Evolutionary conservation across 2,329 filamentous ascomycete species (phyloP), one percentile per base, ranked within the genome.

Genomic region (Calonectria montana): DNA sequence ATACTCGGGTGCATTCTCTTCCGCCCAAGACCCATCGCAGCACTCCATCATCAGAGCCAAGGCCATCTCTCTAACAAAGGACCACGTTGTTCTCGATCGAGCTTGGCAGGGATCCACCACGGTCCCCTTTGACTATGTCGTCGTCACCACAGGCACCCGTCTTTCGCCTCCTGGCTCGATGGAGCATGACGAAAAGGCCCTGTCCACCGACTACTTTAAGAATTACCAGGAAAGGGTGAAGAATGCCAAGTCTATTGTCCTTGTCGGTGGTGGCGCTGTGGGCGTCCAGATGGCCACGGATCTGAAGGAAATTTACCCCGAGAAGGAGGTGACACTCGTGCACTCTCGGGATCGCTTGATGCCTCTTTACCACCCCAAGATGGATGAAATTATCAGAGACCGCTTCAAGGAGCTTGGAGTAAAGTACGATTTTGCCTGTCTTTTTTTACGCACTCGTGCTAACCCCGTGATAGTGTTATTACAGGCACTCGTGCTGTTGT

Each of bases 1-100:
- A 0, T 89, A 88, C 72, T 73, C 70, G 0, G 77, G 76, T 13
- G 73, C 70, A 4, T 74, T 79, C n/a, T 43, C 77, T 0, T 65
- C 76, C 0, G 67, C 78, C 2, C 57, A 67, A 18, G 74, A 79
- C 1, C 67, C 75, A 2, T 39, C 76, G 0, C 75, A 73, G 3
- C 77, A 79, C 13, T 47, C 75, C 0, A 72, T 79, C 2, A 63
- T 79, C 10, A 69, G 55, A 13, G 77, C 76, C 2, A 71, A 65
- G 75, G 77, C 71, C 3, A 37, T 63, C 1, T 70, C 70, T 43
- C 71, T 79, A 0, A 59, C 74, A 13, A 72, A 72, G 53, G 75
- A 80, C 35, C 75, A 70, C 8, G 25, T 80, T 9, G 67, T 75
- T 6, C 71, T 79, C 2, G 77, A 79, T 7, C 27, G 73, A 1